These are phyloP conservation scores for Pogostemon cablin DNA, from an alignment of 257 asterid species.

Conservation along the genomic window DNA sequence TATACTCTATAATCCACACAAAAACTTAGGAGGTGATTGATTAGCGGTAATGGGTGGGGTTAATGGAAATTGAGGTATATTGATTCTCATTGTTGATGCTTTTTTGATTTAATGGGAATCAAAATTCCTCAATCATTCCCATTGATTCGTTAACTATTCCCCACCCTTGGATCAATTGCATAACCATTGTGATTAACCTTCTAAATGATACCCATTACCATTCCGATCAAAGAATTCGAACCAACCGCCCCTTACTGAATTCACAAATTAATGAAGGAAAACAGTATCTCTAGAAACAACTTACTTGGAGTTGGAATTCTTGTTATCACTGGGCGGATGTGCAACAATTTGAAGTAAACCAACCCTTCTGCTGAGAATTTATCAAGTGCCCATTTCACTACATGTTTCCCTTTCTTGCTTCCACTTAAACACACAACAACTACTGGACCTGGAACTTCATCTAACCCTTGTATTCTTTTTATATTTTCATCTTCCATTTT, in stretches of 20 bases:
- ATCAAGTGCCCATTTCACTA: constrained; percentile 86
- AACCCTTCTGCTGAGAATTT: constrained; percentile 79
- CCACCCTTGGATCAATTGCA: neutral
- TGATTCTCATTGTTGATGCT: too few species aligned
- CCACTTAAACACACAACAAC: constrained; percentile 68
- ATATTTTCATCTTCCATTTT: constrained; percentile 40
- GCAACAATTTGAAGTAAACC: constrained; percentile 61
- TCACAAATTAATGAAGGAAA: too few species aligned
- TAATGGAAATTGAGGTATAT: too few species aligned
- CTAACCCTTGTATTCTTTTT: constrained; percentile 36
- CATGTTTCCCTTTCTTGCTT: constrained; percentile 55
- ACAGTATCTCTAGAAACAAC: constrained; percentile 27
- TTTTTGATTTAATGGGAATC: too few species aligned
- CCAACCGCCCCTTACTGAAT: too few species aligned
- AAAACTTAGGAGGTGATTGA: neutral
- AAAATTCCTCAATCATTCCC: too few species aligned
- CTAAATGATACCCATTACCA: too few species aligned
- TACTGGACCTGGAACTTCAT: constrained; percentile 38
- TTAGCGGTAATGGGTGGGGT: too few species aligned
- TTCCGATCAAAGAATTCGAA: too few species aligned
- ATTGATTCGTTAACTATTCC: too few species aligned
- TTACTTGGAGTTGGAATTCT: constrained; percentile 87
- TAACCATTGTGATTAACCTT: too few species aligned
- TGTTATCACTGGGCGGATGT: constrained; percentile 59
- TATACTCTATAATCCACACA: neutral